A percentile compares a stretch with the other conserved stretches of the same genome.
These are phyloP conservation scores for Chlamydomonas sp. DNA, from an alignment of 139 green algal species.

Conservation along the genomic window DNA sequence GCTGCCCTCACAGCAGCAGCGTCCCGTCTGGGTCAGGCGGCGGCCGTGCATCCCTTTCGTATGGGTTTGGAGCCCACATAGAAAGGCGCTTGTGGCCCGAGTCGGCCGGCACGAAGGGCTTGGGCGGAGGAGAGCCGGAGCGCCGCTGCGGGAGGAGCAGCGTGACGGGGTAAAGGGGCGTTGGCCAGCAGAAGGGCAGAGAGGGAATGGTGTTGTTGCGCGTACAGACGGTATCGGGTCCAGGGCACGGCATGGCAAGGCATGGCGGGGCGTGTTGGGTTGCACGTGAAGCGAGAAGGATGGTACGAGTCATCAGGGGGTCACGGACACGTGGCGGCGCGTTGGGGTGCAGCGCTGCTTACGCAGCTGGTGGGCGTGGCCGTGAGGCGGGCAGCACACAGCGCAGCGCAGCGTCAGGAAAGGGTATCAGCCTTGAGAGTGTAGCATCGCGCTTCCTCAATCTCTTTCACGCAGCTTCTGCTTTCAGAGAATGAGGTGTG, in stretches of 20 bases:
- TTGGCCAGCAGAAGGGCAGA: not conserved
- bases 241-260: not conserved
- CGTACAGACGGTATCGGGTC: not conserved
- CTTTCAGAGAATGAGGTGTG: too few relatives aligned
- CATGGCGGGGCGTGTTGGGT: not conserved
- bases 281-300: too few relatives aligned
- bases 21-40: not conserved
- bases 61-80: conserved; percentile 44
- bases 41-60: conserved; percentile 7
- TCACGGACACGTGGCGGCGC: too few relatives aligned
- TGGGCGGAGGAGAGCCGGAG: not conserved
- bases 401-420: too few relatives aligned
- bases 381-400: too few relatives aligned
- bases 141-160: not conserved
- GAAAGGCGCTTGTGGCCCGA: conserved; percentile 29
- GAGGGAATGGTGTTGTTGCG: not conserved
- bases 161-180: not conserved
- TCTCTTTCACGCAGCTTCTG: too few relatives aligned
- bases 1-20: not conserved
- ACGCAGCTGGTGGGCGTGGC: too few relatives aligned
- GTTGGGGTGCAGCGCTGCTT: too few relatives aligned
- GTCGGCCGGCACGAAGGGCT: conserved; percentile 22
- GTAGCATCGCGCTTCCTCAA: too few relatives aligned
- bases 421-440: too few relatives aligned
- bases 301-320: too few relatives aligned